phyloP scores from a whole-genome alignment of 2,329 filamentous ascomycete species.

The Diaporthe destruens region DNA sequence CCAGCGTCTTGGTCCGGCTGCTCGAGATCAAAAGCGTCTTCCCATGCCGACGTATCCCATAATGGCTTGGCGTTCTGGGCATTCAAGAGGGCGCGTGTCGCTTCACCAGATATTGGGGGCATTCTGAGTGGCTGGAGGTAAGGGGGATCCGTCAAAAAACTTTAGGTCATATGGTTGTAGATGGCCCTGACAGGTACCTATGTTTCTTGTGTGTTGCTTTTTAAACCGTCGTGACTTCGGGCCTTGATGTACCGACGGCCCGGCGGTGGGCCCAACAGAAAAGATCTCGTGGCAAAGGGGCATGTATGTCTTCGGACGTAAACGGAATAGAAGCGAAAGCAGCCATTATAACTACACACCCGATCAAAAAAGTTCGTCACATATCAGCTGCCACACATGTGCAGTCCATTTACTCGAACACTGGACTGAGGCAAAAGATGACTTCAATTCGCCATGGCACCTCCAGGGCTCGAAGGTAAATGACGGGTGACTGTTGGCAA shows the following conservation, averaged over 20 bases:
- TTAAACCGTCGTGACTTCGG: not conserved
- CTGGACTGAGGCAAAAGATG: no score
- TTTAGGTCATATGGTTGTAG: not conserved
- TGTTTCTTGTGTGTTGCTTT: not conserved
- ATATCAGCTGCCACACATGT: not conserved
- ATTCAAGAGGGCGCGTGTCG: not conserved
- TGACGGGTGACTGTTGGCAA: not conserved
- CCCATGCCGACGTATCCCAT: not conserved
- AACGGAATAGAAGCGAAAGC: no score
- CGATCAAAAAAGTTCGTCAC: no score
- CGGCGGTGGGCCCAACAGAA: not conserved
- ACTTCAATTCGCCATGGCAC: no score
- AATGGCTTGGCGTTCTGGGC: conserved; percentile 8
- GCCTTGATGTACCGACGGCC: not conserved
- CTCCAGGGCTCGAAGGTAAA: no score
- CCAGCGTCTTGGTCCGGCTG: not conserved
- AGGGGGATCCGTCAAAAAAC: not conserved
- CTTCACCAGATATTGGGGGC: not conserved
- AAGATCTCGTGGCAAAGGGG: not conserved
- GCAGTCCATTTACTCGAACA: not conserved
- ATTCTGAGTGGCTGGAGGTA: not conserved
- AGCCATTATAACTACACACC: no score
- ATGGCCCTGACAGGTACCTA: no score
- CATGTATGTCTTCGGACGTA: no score
- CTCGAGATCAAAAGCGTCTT: not conserved